These are phyloP conservation scores for Glycine latifolia DNA, from an alignment of 306 rosid genomes.

Conservation along the genomic window DNA sequence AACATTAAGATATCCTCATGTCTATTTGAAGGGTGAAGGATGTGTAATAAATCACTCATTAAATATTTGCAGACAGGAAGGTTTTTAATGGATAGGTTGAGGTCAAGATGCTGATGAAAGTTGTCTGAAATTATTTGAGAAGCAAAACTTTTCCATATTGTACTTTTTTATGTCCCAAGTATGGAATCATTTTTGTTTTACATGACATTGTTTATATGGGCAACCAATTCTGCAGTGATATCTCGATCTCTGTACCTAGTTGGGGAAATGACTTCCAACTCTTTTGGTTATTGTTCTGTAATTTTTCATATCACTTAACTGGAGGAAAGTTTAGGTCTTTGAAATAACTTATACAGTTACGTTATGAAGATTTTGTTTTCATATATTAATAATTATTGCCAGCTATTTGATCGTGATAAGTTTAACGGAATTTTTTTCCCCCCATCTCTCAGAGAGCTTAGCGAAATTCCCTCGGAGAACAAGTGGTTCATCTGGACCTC, in stretches of 20 bases:
- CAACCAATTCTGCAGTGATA: conserved; percentile 14
- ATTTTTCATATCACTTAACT: conserved; percentile 1
- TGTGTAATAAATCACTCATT: not conserved
- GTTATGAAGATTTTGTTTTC: not conserved
- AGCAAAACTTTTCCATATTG: not conserved
- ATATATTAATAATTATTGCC: conserved; percentile 2
- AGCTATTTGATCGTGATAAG: conserved; percentile 45
- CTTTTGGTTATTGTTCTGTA: not conserved
- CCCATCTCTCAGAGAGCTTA: conserved; percentile 73
- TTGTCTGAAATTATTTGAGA: not conserved
- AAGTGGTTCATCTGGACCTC: conserved; percentile 69
- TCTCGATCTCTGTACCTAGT: not conserved
- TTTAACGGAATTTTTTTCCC: conserved; percentile 22
- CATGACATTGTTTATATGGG: conserved; percentile 23
- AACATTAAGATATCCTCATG: conserved; percentile 5
- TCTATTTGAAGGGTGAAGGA: conserved; percentile 25
- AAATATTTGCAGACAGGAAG: not conserved
- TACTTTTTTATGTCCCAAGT: not conserved
- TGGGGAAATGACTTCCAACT: not conserved
- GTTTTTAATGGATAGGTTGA: conserved; percentile 16
- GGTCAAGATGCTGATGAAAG: conserved; percentile 16
- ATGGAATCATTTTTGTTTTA: not conserved
- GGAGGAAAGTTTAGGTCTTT: conserved; percentile 21
- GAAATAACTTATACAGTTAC: conserved; percentile 1
- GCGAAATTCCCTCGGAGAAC: conserved; percentile 92